These are phyloP conservation scores for Prunus mume DNA, from an alignment of 306 rosid species.

Conservation along the genomic window DNA sequence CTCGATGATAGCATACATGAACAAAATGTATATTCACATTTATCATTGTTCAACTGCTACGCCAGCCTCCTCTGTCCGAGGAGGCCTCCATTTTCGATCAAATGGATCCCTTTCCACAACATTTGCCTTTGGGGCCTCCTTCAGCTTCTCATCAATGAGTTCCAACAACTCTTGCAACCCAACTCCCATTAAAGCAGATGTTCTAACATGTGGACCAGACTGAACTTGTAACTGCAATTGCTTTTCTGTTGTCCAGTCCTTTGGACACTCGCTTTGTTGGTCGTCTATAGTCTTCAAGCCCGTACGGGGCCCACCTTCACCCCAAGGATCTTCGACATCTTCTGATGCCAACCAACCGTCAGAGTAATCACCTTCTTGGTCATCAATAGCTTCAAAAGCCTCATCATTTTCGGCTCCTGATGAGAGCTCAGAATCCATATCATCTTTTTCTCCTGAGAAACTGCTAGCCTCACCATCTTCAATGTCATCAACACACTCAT, in stretches of 20 bases:
- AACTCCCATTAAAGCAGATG: conserved; percentile 70
- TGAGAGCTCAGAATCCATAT: conserved; percentile 14
- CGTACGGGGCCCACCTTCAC: conserved; percentile 27
- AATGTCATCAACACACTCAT: conserved; percentile 36
- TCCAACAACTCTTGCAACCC: conserved; percentile 81
- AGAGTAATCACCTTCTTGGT: conserved; percentile 37
- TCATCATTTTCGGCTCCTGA: conserved; percentile 11
- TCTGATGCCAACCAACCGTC: conserved; percentile 59
- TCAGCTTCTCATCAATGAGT: conserved; percentile 67
- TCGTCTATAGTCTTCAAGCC: conserved; percentile 23
- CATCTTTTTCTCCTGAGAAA: conserved; percentile 33
- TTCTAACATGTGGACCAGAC: conserved; percentile 65
- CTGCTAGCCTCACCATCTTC: conserved; percentile 34
- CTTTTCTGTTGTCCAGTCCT: conserved; percentile 21
- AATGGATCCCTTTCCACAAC: conserved; percentile 47
- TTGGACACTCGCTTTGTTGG: conserved; percentile 25
- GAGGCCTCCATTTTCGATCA: conserved; percentile 80
- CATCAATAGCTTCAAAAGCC: conserved; percentile 36
- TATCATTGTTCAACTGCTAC: conserved; percentile 41
- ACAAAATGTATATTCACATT: not conserved
- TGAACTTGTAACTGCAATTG: conserved; percentile 19
- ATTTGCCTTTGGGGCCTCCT: conserved; percentile 38
- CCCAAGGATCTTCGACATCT: conserved; percentile 36
- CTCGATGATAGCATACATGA: not conserved
- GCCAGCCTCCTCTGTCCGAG: conserved; percentile 41